Evolutionary conservation across 768 basidiomycete species (phyloP).

Genomic region (Lentinula raphanica): DNA sequence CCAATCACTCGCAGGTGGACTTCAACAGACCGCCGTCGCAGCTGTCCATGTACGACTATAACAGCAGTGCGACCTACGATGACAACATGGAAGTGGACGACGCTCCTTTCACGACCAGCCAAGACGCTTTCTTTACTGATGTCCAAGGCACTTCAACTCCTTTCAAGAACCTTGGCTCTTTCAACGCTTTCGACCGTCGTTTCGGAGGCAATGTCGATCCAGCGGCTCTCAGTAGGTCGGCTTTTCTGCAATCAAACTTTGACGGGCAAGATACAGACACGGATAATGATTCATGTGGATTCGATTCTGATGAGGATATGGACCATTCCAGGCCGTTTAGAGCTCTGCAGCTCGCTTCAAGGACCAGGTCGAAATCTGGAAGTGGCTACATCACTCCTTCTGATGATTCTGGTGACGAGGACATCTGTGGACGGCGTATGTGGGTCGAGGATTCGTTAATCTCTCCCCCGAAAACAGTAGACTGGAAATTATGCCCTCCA

Average conservation of each 20-base stretch:
- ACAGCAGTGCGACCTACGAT: slow-evolving; percentile 8
- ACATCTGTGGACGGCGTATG: slow-evolving; percentile 13
- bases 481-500: slow-evolving; percentile 12
- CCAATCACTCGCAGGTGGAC: slow-evolving; percentile 13
- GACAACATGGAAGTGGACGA: slow-evolving; percentile 12
- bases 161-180: slow-evolving; percentile 6
- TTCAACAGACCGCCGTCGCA: slow-evolving; percentile 20
- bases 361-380: not conserved
- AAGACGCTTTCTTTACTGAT: slow-evolving; percentile 6
- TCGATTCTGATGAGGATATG: slow-evolving; percentile 1
- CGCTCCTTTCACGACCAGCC: not conserved
- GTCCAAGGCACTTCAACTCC: slow-evolving; percentile 9
- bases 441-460: slow-evolving; percentile 22
- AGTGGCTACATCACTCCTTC: slow-evolving; percentile 10
- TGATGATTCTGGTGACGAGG: slow-evolving; percentile 5
- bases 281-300: not conserved
- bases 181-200: not conserved
- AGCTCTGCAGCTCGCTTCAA: not conserved
- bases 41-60: slow-evolving; percentile 19
- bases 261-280: slow-evolving; percentile 3
- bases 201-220: not conserved
- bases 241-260: not conserved
- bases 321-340: not conserved
- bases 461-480: slow-evolving; percentile 16
- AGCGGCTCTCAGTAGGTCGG: not conserved